Conservation (phyloP, 192 early-diverging fungal species). For the Spizellomyces punctatus region DNA sequence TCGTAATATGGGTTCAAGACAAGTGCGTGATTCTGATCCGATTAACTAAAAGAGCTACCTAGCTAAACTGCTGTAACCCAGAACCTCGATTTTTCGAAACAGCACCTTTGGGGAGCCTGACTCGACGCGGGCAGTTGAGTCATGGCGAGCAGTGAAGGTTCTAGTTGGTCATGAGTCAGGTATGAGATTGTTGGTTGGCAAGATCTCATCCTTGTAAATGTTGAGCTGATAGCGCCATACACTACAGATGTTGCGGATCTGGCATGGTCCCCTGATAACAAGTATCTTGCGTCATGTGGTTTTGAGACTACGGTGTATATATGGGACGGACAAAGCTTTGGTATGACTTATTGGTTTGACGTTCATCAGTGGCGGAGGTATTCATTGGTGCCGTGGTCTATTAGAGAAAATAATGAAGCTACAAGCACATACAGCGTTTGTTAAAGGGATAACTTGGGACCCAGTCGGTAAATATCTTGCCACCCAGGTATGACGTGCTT, state of each 20-base stretch:
- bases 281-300: constrained; percentile 87
- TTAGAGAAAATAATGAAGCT: constrained; percentile 60
- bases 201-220: no score
- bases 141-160: constrained; percentile 72
- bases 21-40: constrained; percentile 33
- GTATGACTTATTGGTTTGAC: constrained; percentile 37
- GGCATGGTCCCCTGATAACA: constrained; percentile 87
- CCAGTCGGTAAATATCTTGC: constrained; percentile 93
- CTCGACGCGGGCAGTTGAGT: constrained; percentile 47
- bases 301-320: constrained; percentile 81
- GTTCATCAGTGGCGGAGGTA: background rate
- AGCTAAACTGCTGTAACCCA: background rate
- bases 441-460: constrained; percentile 97
- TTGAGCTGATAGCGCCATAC: background rate
- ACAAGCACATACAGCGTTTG: constrained; percentile 79
- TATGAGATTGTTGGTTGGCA: constrained; percentile 15
- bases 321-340: constrained; percentile 85
- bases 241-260: constrained; percentile 83
- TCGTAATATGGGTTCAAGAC: constrained; percentile 89
- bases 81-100: background rate
- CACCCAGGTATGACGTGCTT: constrained; percentile 63
- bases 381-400: no score
- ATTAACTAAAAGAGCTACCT: background rate
- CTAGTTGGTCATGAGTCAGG: constrained; percentile 83
- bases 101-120: background rate